Base-by-base conservation (phyloP, 768 basidiomycete genomes). In the Tricholoma saponaceum region DNA sequence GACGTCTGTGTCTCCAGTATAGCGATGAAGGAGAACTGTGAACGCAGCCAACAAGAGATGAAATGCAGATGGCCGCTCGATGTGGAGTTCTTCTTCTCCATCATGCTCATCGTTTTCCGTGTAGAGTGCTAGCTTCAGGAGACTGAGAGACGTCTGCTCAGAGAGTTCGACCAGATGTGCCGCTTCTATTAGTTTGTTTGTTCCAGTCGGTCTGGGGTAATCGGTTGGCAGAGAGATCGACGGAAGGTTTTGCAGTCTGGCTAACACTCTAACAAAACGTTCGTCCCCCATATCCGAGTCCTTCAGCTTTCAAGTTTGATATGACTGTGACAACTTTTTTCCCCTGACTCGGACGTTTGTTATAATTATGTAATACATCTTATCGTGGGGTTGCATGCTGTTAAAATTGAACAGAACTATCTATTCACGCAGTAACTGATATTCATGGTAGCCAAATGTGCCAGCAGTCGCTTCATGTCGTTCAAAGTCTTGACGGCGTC, bases 11-110 rank as follows among this genome's bases (percentile, higher is more conserved):
- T 99, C 97, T 39, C 92, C 95, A 0, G 97, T 98, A 74, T 94
- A 97, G 41, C 96, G 82, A 74, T 98, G 94, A 12, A 99, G 76
- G 51, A 98, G 79, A 20, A 96, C 88, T 10, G 85, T 82, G 73
- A 99, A 97, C 0, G 96, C 89, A n/a, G 97, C 84, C 43, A 98
- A 79, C 46, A 98, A 83, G 23, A 98, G 79, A 66, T 98, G 94
- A 69, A 95, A 98, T 0, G 90, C 88, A 2, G 95, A 91, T 3
- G 95, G 87, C 43, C 81, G 72, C 43, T 70, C 77, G 8, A 68
- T 66, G 13, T 71, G 66, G 2, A 59, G 54, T 23, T 74, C 70
- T 0, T 72, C 74, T 5, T 83, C 83, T 4, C 83, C 83, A 23
- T 83, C 83, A 16, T 66, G 72, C 10, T 76, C 74, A 25, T 77